Evolutionary conservation across 1,139 yeast species (phyloP), one percentile per base, ranked within the genome.

Genomic region (Blastobotrys malaysiensis): DNA sequence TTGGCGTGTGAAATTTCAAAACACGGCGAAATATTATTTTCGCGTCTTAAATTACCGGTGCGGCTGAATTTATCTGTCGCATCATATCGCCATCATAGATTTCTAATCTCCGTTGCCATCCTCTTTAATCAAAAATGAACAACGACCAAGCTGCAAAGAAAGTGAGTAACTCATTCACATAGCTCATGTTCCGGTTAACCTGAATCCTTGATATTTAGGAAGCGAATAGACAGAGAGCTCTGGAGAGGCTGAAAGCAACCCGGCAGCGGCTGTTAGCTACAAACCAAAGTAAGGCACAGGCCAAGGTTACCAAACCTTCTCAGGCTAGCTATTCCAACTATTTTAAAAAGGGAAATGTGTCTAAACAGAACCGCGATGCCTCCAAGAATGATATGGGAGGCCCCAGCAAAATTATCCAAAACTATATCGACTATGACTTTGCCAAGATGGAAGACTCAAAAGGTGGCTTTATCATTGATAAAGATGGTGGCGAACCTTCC

Each of bases 401-500:
- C 43, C 62, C 56, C 13, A 52, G 61, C 24, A 65, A 61, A 49
- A 69, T 69, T 65, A 67, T 73, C 69, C 63, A 72, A 52, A 55
- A 89, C 66, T 95, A 90, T 69, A 91, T 95, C 52, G 99, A 95
- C 61, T 95, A 84, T 70, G 96, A 95, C 69, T 81, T 95, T 62
- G 81, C 97, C 2, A 87, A 91, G 19, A 87, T 95, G 88, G 81
- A 82, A 59, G 97, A 95, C 65, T 75, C 89, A 1, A 80, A 82
- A 63, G 98, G 97, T 62, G 99, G 99, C 14, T 93, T 86, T 66
- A 76, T 91, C 50, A 74, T 73, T 20, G 78, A 77, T 11, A 75
- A 78, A 5, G 82, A 77, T 31, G 73, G 69, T 3, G 55, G 58
- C 2, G 68, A 62, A 14, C 69, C 69, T 57, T 54, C 58, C 1